Percentiles rank a stretch among this genome's conserved stretches.
phyloP scores from a whole-genome alignment of 2,329 filamentous ascomycete genomes.

The Cercospora canescens region DNA sequence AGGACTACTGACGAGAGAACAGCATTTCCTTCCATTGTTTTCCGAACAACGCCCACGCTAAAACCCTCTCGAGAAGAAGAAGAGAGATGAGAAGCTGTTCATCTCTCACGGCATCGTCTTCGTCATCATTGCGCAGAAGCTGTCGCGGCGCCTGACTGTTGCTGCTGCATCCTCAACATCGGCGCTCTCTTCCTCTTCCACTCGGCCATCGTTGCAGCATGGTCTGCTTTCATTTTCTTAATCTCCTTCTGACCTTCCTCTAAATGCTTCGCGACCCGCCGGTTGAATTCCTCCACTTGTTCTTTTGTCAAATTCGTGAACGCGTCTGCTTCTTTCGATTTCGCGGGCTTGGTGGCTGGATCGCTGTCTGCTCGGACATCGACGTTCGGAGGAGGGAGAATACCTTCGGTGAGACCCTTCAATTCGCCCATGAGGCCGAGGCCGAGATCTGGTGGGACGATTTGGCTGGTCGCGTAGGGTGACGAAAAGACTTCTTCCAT shows the following conservation, averaged over 20 bases:
- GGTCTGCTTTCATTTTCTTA: slow-evolving; percentile 76
- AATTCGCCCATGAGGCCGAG: slow-evolving; percentile 78
- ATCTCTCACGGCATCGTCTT: not conserved
- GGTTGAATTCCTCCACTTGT: slow-evolving; percentile 81
- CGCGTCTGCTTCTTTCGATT: slow-evolving; percentile 44
- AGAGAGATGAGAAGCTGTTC: not conserved
- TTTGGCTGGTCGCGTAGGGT: slow-evolving; percentile 80
- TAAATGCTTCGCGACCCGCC: slow-evolving; percentile 71
- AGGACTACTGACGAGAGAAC: not conserved
- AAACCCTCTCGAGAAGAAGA: not conserved
- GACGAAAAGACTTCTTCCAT: slow-evolving; percentile 97
- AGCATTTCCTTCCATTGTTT: not conserved
- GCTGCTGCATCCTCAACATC: not conserved
- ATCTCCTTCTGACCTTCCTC: slow-evolving; percentile 77
- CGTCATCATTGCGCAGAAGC: not conserved
- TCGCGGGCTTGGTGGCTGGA: slow-evolving; percentile 40
- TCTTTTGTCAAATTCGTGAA: slow-evolving; percentile 70
- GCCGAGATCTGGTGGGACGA: slow-evolving; percentile 82
- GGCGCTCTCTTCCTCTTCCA: slow-evolving; percentile 69
- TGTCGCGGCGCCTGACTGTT: not conserved
- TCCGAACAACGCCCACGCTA: not conserved
- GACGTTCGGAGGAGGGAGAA: slow-evolving; percentile 65
- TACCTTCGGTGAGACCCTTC: slow-evolving; percentile 76
- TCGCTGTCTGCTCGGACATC: slow-evolving; percentile 19
- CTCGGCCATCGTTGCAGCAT: slow-evolving; percentile 74